Percentiles rank a stretch among this genome's conserved stretches.
phyloP scores from a whole-genome alignment of 2,329 filamentous ascomycete genomes.

The Myrmaecium sp. region DNA sequence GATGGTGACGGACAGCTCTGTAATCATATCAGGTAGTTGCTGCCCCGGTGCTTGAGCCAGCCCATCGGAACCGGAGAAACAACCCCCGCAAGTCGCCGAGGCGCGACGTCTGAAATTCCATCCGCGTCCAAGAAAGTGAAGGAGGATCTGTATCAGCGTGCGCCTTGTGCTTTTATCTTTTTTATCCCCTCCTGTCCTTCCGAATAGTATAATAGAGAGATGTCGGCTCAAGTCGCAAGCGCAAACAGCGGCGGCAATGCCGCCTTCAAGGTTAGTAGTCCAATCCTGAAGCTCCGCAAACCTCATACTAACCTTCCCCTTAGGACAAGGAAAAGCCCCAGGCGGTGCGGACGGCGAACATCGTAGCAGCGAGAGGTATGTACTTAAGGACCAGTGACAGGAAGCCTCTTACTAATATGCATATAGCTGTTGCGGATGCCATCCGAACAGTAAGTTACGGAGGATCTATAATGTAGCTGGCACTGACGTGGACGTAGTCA shows the following conservation, averaged over 20 bases:
- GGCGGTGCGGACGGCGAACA: constrained; percentile 90
- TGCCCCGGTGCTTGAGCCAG: constrained; percentile 10
- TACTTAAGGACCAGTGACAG: constrained; percentile 10
- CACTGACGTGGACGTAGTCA: constrained; percentile 35
- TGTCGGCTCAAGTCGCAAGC: constrained; percentile 17
- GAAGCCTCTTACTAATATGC: constrained; percentile 9
- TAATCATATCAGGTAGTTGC: constrained; percentile 8
- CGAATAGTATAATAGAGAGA: no score
- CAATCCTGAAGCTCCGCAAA: constrained; percentile 9
- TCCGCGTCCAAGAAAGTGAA: constrained; percentile 6
- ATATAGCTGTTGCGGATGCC: constrained; percentile 80
- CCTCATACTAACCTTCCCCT: constrained; percentile 22
- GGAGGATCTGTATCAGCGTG: no score
- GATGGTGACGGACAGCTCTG: constrained; percentile 6
- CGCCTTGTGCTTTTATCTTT: constrained; percentile 8
- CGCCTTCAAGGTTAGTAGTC: constrained; percentile 42
- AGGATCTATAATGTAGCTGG: background rate
- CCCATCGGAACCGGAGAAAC: constrained; percentile 8
- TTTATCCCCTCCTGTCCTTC: constrained; percentile 6
- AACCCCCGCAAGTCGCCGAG: constrained; percentile 6
- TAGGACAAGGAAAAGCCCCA: constrained; percentile 94
- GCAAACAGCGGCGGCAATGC: constrained; percentile 41
- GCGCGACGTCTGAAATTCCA: constrained; percentile 10
- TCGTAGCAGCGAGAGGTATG: constrained; percentile 86
- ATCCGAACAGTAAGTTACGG: constrained; percentile 55